Evolutionary conservation across 2,329 filamentous ascomycete genomes (phyloP), one percentile per base, ranked within the genome.

Genomic region (Arthrinium phaeospermum): DNA sequence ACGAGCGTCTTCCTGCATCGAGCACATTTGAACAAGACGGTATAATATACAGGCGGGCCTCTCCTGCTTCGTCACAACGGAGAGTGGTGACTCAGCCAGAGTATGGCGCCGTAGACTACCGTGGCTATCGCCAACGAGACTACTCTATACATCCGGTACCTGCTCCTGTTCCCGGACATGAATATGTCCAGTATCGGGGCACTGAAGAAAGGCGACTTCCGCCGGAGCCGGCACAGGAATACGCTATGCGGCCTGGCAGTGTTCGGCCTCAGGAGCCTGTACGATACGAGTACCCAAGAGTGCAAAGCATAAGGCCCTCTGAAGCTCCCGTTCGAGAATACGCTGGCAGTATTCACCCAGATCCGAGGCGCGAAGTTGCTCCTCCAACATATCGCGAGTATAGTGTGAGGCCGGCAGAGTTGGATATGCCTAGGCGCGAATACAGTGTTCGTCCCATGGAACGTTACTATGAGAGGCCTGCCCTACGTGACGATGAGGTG

Each of bases 61-160:
- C 91, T 4, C 89, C 91, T 3, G 78, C 85, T 12, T 87, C 81
- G 67, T 80, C 84, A n/a, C 83, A 86, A 13, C 84, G 90, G 73
- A 86, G 90, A 57, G 85, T 91, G 61, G 83, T 93, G 30, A 91
- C 91, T 14, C 89, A 92, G 73, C 88, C 90, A 2, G 91, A 93
- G 73, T 89, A 86, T 70, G 82, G 86, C 69, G 77, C 85, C 37
- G 78, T 86, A 10, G 87, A 89, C 69, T 86, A 88, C 74, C 86
- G 89, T 73, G 82, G 85, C 41, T 90, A 89, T 73, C 86, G 87
- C 22, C 86, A 88, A 74, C 84, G 89, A 71, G 91, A 92, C 75
- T 89, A 90, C 75, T 87, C 89, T 5, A 81, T 82, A 74, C 88
- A 86, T 49, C 88, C 86, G 14, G 81, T 85, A 72, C 80, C 78